phyloP scores from a whole-genome alignment of 768 basidiomycete species.

The Heimioporus sp. region DNA sequence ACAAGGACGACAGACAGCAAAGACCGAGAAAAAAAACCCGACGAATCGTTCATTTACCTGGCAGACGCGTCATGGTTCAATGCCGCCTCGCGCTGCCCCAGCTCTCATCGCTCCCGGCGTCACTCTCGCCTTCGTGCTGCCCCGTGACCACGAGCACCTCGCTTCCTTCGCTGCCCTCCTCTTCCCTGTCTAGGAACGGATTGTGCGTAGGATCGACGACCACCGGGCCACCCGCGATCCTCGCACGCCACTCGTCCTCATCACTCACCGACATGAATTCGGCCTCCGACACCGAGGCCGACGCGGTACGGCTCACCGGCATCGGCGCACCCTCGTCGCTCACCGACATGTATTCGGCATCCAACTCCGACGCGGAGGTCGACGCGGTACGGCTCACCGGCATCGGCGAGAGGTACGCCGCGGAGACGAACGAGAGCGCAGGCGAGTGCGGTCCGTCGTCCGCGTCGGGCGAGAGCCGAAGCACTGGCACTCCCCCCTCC shows the following conservation, averaged over 20 bases:
- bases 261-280: conserved; percentile 25
- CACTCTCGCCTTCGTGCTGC: conserved; percentile 13
- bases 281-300: conserved; percentile 22
- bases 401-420: conserved; percentile 16
- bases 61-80: background rate
- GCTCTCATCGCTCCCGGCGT: conserved; percentile 22
- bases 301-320: conserved; percentile 9
- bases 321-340: conserved; percentile 21
- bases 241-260: conserved; percentile 12
- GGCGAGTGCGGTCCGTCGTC: conserved; percentile 6
- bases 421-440: conserved; percentile 17
- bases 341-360: conserved; percentile 25
- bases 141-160: conserved; percentile 13
- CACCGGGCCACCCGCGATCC: conserved; percentile 1
- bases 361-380: conserved; percentile 21
- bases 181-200: conserved; percentile 20
- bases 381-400: conserved; percentile 9
- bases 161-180: conserved; percentile 17
- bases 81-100: conserved; percentile 25
- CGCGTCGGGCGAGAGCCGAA: background rate
- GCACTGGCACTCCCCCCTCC: conserved; percentile 8
- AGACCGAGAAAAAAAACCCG: background rate
- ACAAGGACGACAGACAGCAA: background rate
- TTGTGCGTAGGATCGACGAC: conserved; percentile 12
- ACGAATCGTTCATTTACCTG: background rate